A percentile compares a stretch with the other conserved stretches of the same genome.
These are phyloP conservation scores for Beverwykella pulmonaria DNA, from an alignment of 495 filamentous ascomycete species.

Conservation along the genomic window DNA sequence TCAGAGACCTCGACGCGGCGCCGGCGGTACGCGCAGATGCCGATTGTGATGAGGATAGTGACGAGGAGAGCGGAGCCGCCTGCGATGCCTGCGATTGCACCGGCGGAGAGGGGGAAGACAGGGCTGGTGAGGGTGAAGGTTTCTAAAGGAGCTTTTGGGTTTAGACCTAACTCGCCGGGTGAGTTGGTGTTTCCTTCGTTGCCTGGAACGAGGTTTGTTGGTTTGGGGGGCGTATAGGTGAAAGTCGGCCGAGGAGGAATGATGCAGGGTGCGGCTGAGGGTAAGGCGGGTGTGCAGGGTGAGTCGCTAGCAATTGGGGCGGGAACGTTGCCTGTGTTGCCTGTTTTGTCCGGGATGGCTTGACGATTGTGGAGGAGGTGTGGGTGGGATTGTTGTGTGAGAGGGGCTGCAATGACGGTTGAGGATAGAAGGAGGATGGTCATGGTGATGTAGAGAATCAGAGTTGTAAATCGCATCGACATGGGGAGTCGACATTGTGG, in stretches of 20 bases:
- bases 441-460: constrained; percentile 24
- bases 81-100: constrained; percentile 22
- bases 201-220: constrained; percentile 6
- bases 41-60: constrained; percentile 11
- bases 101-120: constrained; percentile 1
- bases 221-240: constrained; percentile 3
- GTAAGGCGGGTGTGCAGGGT: constrained; percentile 4
- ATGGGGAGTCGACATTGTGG: constrained; percentile 19
- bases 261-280: not conserved
- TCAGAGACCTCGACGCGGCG: constrained; percentile 18
- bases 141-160: not conserved
- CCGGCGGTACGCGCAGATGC: constrained; percentile 3
- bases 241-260: not conserved
- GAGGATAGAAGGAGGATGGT: constrained; percentile 6
- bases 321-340: constrained; percentile 25
- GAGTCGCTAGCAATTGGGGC: not conserved
- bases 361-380: constrained; percentile 13
- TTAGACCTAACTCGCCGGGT: constrained; percentile 2
- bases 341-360: constrained; percentile 28
- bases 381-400: not conserved
- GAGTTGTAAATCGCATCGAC: constrained; percentile 10
- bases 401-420: not conserved
- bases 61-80: constrained; percentile 5
- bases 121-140: constrained; percentile 16
- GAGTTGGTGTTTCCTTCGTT: constrained; percentile 5